phyloP scores from a whole-genome alignment of 495 filamentous ascomycete genomes.

The Diplogelasinospora grovesii region DNA sequence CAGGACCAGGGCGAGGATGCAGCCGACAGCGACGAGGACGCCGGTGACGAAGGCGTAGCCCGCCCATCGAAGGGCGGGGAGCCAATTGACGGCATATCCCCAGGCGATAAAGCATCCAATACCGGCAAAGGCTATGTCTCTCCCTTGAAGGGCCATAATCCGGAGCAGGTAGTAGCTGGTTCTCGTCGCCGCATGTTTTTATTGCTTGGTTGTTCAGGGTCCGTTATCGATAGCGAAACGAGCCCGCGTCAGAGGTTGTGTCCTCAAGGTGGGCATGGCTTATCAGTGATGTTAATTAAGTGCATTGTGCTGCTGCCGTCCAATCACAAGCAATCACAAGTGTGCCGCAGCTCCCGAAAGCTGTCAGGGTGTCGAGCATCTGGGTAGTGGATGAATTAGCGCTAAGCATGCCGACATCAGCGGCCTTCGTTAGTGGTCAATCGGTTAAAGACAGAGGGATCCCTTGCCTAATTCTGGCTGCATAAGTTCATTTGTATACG shows the following conservation, averaged over 20 bases:
- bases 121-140: slow-evolving; percentile 65
- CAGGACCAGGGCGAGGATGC: slow-evolving; percentile 51
- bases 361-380: too few species aligned
- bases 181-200: slow-evolving; percentile 37
- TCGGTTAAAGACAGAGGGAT: too few species aligned
- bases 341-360: too few species aligned
- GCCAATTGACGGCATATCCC: slow-evolving; percentile 74
- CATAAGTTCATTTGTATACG: too few species aligned
- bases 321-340: too few species aligned
- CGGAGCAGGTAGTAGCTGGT: slow-evolving; percentile 19
- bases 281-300: too few species aligned
- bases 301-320: too few species aligned
- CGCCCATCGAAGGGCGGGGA: slow-evolving; percentile 70
- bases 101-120: slow-evolving; percentile 74
- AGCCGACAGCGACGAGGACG: slow-evolving; percentile 43
- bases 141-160: slow-evolving; percentile 73
- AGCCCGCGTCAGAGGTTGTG: background rate
- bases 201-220: slow-evolving; percentile 1
- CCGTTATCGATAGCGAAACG: slow-evolving; percentile 8
- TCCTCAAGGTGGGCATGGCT: too few species aligned
- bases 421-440: too few species aligned
- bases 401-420: too few species aligned
- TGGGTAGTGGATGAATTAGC: too few species aligned
- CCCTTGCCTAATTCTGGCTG: too few species aligned
- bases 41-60: slow-evolving; percentile 74